Evolutionary conservation across 257 asterid genomes (phyloP), one percentile per base, ranked within the genome.

Genomic region (Fraxinus excelsior): DNA sequence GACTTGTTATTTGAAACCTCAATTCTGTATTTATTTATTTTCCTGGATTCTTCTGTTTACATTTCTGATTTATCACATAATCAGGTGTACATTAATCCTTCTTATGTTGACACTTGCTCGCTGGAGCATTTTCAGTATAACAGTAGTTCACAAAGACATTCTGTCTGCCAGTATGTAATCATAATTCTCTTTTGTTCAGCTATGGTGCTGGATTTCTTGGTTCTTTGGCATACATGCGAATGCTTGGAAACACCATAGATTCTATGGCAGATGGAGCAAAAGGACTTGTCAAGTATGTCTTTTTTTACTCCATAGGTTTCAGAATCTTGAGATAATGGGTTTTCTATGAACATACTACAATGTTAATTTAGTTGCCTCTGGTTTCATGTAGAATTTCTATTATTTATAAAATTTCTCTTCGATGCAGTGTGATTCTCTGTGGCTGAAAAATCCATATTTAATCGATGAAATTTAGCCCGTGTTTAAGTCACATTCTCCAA

Each of bases 221-320:
- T 80, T 83, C 98, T 51, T 83, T 95, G 84, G 96, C 83, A 26
- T 95, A 95, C 88, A 87, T 95, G 86, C 86, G 96, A 75, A 92
- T 95, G 99, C 96, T 95, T 38, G 98, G 99, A 44, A 95, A 84
- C 81, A 91, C 85, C 46, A 82, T 95, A 60, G 99, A 95, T 83
- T 83, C 97, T 74, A 83, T 95, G 92, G 97, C 96, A 19, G 98
- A 87, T 72, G 99, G 98, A 87, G 92, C 98, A 67, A 89, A 71
- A 85, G 96, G 96, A 65, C 85, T 95, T 51, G 60, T 91, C 85
- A 91, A 95, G 99, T 95, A 92, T 80, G 89, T 32, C 44, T 70
- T 73, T 74, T 58, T 35, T 19, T 37, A 9, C 70, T 70, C 46
- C 8, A 23, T 9, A 19, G 72, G 53, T 40, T 26, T 31, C 29